Conservation (phyloP, 306 rosid genomes). For the Rosa persica region DNA sequence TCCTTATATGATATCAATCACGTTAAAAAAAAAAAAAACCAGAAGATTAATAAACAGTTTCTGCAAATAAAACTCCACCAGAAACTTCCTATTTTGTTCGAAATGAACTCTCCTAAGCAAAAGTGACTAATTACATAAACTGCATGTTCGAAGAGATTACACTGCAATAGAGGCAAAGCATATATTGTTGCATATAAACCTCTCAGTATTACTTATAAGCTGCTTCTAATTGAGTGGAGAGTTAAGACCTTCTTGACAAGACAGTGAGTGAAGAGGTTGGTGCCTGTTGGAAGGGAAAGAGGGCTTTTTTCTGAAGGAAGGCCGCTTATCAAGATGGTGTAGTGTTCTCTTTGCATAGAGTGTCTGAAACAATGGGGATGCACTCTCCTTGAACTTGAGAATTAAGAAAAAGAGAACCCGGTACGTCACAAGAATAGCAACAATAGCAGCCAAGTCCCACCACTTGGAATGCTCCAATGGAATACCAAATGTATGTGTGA, state of each 20-base stretch:
- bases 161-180: background rate
- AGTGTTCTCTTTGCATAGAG: conserved; percentile 56
- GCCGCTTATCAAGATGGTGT: conserved; percentile 58
- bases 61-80: conserved; percentile 5
- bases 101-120: background rate
- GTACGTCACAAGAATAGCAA: conserved; percentile 45
- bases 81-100: background rate
- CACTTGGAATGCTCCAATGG: conserved; percentile 66
- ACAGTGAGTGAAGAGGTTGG: conserved; percentile 63
- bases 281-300: conserved; percentile 70
- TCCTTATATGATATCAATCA: background rate
- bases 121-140: conserved; percentile 13
- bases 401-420: conserved; percentile 67
- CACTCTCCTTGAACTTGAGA: conserved; percentile 76
- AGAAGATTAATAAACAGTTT: background rate
- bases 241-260: conserved; percentile 85
- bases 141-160: background rate
- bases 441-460: conserved; percentile 84
- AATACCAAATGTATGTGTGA: conserved; percentile 66
- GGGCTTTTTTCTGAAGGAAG: conserved; percentile 71
- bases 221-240: conserved; percentile 62
- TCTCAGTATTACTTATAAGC: background rate
- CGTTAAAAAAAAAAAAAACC: too few species aligned
- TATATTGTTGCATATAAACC: background rate
- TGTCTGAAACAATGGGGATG: conserved; percentile 48